phyloP scores from a whole-genome alignment of 2,329 filamentous ascomycete genomes.

The Alternaria viburni region DNA sequence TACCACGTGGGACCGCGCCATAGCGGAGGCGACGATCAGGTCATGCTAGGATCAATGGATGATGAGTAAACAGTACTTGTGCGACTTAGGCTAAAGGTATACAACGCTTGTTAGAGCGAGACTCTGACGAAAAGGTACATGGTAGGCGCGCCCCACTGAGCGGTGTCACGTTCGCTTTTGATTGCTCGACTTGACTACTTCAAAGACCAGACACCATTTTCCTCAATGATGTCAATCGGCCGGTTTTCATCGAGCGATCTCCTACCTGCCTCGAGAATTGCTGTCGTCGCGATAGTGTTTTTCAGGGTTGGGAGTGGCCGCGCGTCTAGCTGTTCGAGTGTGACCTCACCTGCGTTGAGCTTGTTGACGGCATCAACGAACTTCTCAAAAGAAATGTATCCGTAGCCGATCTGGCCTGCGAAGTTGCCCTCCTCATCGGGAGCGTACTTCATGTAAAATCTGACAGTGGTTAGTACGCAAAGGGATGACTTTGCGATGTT shows the following conservation, averaged over 20 bases:
- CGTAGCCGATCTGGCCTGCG: conserved; percentile 87
- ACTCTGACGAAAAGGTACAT: neutral
- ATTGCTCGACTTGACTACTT: conserved; percentile 48
- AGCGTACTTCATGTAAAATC: conserved; percentile 92
- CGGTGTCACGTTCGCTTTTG: neutral
- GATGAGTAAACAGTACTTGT: neutral
- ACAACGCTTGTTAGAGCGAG: neutral
- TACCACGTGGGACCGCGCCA: conserved; percentile 6
- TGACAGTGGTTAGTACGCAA: conserved; percentile 29
- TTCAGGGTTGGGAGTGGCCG: conserved; percentile 82
- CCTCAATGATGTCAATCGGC: conserved; percentile 74
- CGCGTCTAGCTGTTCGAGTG: conserved; percentile 76
- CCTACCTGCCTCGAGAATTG: conserved; percentile 86
- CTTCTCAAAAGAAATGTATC: conserved; percentile 94
- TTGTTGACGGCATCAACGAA: conserved; percentile 86
- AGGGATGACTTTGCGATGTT: no score
- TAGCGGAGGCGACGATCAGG: neutral
- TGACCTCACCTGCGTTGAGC: conserved; percentile 75
- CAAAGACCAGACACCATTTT: conserved; percentile 72
- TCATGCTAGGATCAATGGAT: neutral
- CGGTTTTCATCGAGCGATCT: conserved; percentile 83
- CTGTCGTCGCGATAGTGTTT: conserved; percentile 91
- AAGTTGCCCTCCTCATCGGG: conserved; percentile 96
- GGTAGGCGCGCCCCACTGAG: neutral
- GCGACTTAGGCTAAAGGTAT: neutral